phyloP scores from a whole-genome alignment of 108 stramenopile genomes.

The Phaeodactylum tricornutum region DNA sequence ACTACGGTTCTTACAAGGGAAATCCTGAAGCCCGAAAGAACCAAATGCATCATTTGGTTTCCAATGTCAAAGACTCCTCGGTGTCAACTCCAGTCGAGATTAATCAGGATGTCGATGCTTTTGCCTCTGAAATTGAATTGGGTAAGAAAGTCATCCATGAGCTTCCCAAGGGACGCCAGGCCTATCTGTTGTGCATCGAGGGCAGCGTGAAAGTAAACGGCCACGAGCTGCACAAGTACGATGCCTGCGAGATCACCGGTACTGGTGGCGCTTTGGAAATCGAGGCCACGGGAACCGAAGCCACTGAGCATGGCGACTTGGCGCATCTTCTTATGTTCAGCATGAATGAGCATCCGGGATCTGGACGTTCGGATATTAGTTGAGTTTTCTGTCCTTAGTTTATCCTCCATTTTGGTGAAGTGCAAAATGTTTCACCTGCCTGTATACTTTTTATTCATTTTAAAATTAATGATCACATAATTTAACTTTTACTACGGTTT shows the following conservation, averaged over 20 bases:
- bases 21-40: constrained; percentile 17
- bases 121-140: constrained; percentile 45
- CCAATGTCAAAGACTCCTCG: constrained; percentile 18
- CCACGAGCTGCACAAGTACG: constrained; percentile 25
- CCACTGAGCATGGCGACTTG: constrained; percentile 24
- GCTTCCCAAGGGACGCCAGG: constrained; percentile 37
- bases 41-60: constrained; percentile 51
- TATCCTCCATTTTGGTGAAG: too few species aligned
- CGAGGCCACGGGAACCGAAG: constrained; percentile 23
- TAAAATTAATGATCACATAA: too few species aligned
- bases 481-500: too few species aligned
- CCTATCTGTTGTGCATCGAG: constrained; percentile 67
- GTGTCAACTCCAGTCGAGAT: constrained; percentile 39
- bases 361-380: constrained; percentile 38
- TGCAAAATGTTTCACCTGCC: too few species aligned
- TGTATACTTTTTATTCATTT: too few species aligned
- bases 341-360: constrained; percentile 20
- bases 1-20: constrained; percentile 44
- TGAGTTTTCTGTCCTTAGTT: too few species aligned
- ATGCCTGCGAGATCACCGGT: constrained; percentile 44
- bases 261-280: constrained; percentile 19
- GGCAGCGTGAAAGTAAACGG: constrained; percentile 44
- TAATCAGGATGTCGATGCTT: constrained; percentile 60
- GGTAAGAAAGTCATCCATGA: constrained; percentile 17
- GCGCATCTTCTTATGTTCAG: constrained; percentile 48